Conservation (phyloP, 2,329 filamentous ascomycete genomes). For the Phialemonium atrogriseum region DNA sequence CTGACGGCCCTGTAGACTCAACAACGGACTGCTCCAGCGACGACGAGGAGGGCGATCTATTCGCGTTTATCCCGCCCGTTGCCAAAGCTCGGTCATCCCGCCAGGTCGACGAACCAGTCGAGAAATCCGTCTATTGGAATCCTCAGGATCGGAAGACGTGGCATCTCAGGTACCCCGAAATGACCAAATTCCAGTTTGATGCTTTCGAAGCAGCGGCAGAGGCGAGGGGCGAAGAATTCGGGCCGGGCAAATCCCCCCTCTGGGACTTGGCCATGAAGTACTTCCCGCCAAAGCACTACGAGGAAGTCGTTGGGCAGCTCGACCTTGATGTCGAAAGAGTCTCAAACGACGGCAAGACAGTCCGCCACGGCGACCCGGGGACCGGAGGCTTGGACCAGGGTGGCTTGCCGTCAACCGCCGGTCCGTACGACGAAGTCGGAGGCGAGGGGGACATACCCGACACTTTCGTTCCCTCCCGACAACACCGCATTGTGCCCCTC, state of each 20-base stretch:
- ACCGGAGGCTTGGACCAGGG: constrained; percentile 1
- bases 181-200: constrained; percentile 51
- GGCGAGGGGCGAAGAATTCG: constrained; percentile 43
- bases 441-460: constrained; percentile 20
- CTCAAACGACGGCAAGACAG: constrained; percentile 4
- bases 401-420: constrained; percentile 8
- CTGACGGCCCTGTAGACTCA: constrained; percentile 32
- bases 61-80: constrained; percentile 42
- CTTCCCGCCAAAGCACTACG: constrained; percentile 38
- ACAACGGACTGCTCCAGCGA: constrained; percentile 23
- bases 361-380: constrained; percentile 3
- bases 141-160: constrained; percentile 43
- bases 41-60: constrained; percentile 35
- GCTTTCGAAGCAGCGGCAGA: constrained; percentile 45
- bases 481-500: constrained; percentile 26
- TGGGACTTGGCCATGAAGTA: constrained; percentile 52
- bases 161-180: constrained; percentile 55
- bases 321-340: constrained; percentile 2
- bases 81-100: constrained; percentile 41
- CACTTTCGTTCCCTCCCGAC: constrained; percentile 25
- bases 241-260: constrained; percentile 38
- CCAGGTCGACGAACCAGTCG: constrained; percentile 48
- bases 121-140: constrained; percentile 51
- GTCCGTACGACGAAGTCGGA: constrained; percentile 4
- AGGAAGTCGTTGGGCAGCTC: constrained; percentile 3